Evolutionary conservation across 2,329 filamentous ascomycete genomes (phyloP).

Genomic region (Scedosporium aurantiacum): DNA sequence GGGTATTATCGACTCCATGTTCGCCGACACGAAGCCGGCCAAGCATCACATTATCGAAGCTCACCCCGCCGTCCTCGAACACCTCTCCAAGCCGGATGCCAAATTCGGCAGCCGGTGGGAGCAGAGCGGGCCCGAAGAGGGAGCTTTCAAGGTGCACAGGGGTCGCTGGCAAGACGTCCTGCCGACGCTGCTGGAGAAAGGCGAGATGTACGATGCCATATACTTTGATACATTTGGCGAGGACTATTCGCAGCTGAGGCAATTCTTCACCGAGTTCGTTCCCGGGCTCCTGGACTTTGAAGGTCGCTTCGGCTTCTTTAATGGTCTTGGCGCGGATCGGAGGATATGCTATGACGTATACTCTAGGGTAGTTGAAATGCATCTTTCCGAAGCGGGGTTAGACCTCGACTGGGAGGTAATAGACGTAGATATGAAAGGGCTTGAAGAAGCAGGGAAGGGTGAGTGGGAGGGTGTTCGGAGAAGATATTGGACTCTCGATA

Average conservation of each 20-base stretch:
- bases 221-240: conserved; percentile 99
- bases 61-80: conserved; percentile 63
- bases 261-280: conserved; percentile 82
- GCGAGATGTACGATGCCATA: conserved; percentile 70
- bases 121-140: conserved; percentile 42
- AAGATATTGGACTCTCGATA: conserved; percentile 80
- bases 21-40: conserved; percentile 55
- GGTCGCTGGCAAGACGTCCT: conserved; percentile 77
- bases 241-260: conserved; percentile 72
- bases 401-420: conserved; percentile 81
- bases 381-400: conserved; percentile 77
- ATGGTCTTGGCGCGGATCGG: conserved; percentile 84
- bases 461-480: conserved; percentile 85
- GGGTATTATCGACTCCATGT: conserved; percentile 75
- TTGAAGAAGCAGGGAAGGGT: conserved; percentile 55
- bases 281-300: conserved; percentile 62
- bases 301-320: conserved; percentile 78
- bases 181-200: conserved; percentile 54
- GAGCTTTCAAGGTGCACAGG: conserved; percentile 58
- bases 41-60: conserved; percentile 80
- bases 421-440: conserved; percentile 52
- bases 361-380: conserved; percentile 81
- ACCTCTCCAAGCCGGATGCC: conserved; percentile 39
- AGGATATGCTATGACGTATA: conserved; percentile 95
- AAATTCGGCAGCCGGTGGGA: conserved; percentile 48